These are phyloP conservation scores for Globisporangium cystogenes DNA, from an alignment of 352 stramenopile species.

Conservation along the genomic window DNA sequence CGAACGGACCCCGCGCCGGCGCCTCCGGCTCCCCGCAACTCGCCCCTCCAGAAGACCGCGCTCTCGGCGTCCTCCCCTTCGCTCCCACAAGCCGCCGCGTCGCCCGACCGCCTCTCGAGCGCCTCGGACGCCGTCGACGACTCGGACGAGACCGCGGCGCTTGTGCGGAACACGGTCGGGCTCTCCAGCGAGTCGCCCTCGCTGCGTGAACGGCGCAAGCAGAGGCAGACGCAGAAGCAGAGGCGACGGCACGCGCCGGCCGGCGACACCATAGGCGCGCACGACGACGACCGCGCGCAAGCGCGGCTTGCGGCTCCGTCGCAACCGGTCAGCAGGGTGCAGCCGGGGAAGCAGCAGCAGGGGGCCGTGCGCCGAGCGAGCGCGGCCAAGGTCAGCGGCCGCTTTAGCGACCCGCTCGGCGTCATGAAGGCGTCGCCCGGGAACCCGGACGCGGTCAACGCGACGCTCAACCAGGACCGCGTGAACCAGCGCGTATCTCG, in stretches of 20 bases:
- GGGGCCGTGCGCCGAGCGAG: slow-evolving; percentile 3
- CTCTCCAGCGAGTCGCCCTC: slow-evolving; percentile 7
- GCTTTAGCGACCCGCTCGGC: slow-evolving; percentile 4
- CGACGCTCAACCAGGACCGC: slow-evolving; percentile 50
- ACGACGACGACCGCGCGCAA: slow-evolving; percentile 28
- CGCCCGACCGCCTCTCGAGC: background rate
- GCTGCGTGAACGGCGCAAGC: slow-evolving; percentile 23
- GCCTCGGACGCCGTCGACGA: slow-evolving; percentile 1
- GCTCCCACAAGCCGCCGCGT: background rate
- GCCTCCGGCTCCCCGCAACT: slow-evolving; percentile 4
- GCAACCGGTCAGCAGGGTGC: background rate
- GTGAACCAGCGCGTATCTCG: slow-evolving; percentile 61
- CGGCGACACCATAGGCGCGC: slow-evolving; percentile 23
- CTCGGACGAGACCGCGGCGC: slow-evolving; percentile 13
- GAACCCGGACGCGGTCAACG: slow-evolving; percentile 13
- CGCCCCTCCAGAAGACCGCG: slow-evolving; percentile 14
- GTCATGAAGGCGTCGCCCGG: background rate
- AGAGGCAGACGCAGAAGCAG: no score
- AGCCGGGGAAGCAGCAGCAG: slow-evolving; percentile 1
- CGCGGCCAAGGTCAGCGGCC: background rate
- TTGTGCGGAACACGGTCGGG: slow-evolving; percentile 5
- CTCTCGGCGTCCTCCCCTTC: slow-evolving; percentile 21
- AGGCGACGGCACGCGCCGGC: slow-evolving; percentile 12
- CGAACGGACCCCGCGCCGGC: background rate
- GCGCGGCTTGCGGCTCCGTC: slow-evolving; percentile 7